Percentiles rank a stretch among this genome's conserved stretches.
Conservation (phyloP, 495 filamentous ascomycete species). For the Penicillium tannophilum region DNA sequence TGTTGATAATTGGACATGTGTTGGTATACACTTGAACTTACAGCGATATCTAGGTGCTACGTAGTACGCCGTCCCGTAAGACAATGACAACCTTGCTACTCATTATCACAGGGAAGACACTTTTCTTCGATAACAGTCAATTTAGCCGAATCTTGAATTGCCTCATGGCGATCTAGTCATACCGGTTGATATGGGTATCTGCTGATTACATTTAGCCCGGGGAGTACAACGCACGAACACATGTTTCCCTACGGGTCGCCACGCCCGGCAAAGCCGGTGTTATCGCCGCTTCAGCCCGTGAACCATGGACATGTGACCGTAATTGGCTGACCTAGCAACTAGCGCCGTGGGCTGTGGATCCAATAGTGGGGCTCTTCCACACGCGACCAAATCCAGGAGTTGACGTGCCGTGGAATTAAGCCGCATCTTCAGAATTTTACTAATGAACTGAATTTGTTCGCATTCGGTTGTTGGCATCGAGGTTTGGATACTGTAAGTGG, state of each 20-base stretch:
- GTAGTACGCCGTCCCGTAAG: no score
- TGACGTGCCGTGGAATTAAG: neutral
- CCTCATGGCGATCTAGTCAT: neutral
- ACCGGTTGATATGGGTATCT: neutral
- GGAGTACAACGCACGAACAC: neutral
- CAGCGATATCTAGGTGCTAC: neutral
- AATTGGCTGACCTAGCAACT: neutral
- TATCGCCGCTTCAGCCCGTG: neutral
- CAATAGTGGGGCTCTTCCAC: neutral
- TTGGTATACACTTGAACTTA: neutral
- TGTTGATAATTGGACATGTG: no score
- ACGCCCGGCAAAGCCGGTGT: no score
- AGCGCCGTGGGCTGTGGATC: neutral
- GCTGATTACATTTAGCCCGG: neutral
- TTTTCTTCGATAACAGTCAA: no score
- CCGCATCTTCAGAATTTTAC: neutral
- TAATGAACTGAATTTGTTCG: neutral
- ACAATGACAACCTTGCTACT: no score
- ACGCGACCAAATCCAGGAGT: neutral
- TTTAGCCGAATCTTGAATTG: neutral
- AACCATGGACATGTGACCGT: neutral
- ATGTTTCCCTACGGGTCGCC: neutral
- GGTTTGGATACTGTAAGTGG: no score
- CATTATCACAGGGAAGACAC: no score
- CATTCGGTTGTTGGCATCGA: neutral